These are phyloP conservation scores for Entomortierella beljakovae DNA, from an alignment of 192 early-diverging fungal genomes.

Conservation along the genomic window DNA sequence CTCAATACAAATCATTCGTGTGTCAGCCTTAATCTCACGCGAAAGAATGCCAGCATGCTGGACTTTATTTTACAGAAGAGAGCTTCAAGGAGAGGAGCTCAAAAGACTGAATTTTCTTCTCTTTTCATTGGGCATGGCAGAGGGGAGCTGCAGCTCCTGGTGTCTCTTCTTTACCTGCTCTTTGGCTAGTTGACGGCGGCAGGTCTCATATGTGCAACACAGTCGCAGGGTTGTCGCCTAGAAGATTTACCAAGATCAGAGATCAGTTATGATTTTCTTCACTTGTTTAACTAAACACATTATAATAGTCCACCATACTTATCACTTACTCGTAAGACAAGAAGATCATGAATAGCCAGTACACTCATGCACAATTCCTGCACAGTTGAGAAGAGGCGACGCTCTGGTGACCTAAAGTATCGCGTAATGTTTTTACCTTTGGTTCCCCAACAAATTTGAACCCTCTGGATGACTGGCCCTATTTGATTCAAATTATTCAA, in stretches of 20 bases:
- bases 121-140: constrained; percentile 27
- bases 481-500: constrained; percentile 9
- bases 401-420: constrained; percentile 30
- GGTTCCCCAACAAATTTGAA: constrained; percentile 30
- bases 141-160: constrained; percentile 34
- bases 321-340: constrained; percentile 28
- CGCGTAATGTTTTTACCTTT: constrained; percentile 29
- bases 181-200: constrained; percentile 27
- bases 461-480: constrained; percentile 35
- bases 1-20: too few relatives aligned
- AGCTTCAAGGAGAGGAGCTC: constrained; percentile 30
- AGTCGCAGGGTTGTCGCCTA: constrained; percentile 28
- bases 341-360: constrained; percentile 30
- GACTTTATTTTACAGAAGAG: too few relatives aligned
- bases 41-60: too few relatives aligned
- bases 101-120: constrained; percentile 30
- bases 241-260: constrained; percentile 25
- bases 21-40: too few relatives aligned
- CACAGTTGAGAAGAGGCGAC: constrained; percentile 41
- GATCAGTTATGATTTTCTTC: constrained; percentile 15
- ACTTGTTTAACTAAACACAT: constrained; percentile 6
- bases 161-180: constrained; percentile 17
- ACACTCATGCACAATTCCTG: constrained; percentile 28
- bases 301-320: constrained; percentile 11
- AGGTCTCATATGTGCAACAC: constrained; percentile 16